Evolutionary conservation across 768 basidiomycete genomes (phyloP).

Genomic region (Nidularia sp.): DNA sequence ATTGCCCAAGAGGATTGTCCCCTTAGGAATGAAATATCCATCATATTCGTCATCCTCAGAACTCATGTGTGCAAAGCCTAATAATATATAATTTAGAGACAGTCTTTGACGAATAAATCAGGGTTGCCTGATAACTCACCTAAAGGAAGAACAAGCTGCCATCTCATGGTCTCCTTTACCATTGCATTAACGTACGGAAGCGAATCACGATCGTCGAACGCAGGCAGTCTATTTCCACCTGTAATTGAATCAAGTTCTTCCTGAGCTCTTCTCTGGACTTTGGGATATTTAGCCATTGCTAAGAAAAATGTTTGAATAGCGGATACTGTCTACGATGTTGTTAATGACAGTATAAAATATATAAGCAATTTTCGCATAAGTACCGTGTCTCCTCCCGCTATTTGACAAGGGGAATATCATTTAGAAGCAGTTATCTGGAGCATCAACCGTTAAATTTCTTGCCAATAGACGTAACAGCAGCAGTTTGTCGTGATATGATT

Average conservation of each 20-base stretch:
- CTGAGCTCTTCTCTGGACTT: neutral
- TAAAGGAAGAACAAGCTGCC: neutral
- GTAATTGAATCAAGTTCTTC: neutral
- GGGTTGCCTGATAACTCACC: neutral
- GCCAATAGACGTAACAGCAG: too few species aligned
- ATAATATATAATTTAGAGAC: neutral
- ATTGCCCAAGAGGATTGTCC: neutral
- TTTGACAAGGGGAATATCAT: neutral
- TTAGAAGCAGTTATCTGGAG: neutral
- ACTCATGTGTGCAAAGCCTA: neutral
- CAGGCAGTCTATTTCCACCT: neutral
- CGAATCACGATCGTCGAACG: neutral
- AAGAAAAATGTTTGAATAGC: neutral
- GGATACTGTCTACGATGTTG: neutral
- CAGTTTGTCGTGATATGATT: too few species aligned
- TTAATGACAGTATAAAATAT: neutral
- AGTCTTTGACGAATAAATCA: neutral
- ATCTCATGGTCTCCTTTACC: neutral
- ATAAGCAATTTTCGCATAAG: slow-evolving; percentile 3
- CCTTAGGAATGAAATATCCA: too few species aligned
- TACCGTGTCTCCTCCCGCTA: slow-evolving; percentile 7
- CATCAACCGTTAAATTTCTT: neutral
- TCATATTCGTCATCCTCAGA: neutral
- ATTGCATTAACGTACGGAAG: neutral
- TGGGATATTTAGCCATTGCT: neutral